These are phyloP conservation scores for Hordeum pubiflorum DNA, from an alignment of 202 grass and related monocot species.

Conservation along the genomic window DNA sequence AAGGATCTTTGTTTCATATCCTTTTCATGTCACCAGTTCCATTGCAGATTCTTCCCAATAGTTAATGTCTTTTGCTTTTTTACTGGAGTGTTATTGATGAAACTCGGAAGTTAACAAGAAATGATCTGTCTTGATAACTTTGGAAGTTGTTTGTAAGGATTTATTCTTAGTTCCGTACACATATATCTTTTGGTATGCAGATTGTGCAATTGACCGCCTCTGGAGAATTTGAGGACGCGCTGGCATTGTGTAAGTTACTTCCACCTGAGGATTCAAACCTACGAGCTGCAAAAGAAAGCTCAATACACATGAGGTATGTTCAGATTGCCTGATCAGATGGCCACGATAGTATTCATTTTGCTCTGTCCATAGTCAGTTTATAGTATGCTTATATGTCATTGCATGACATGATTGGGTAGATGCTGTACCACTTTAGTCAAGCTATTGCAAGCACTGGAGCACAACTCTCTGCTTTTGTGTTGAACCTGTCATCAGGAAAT, in stretches of 20 bases:
- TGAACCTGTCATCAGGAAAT: conserved; percentile 6
- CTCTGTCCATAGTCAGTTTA: background rate
- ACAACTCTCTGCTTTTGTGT: background rate
- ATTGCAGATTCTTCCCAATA: background rate
- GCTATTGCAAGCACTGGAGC: conserved; percentile 1
- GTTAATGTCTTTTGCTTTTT: conserved; percentile 13
- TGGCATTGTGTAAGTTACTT: conserved; percentile 91
- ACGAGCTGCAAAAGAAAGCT: conserved; percentile 92
- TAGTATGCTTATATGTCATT: conserved; percentile 3
- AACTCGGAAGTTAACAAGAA: background rate
- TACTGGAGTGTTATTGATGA: background rate
- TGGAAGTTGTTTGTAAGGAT: background rate
- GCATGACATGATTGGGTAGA: conserved; percentile 1
- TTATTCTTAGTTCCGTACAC: conserved; percentile 13
- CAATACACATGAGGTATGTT: conserved; percentile 95
- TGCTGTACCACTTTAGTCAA: background rate
- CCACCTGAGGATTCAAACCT: conserved; percentile 96
- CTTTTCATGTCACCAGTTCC: background rate
- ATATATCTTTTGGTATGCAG: conserved; percentile 41
- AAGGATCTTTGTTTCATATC: background rate
- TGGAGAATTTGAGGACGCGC: conserved; percentile 96
- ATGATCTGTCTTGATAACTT: conserved; percentile 10
- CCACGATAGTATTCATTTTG: background rate
- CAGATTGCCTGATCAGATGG: conserved; percentile 6
- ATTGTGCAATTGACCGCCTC: conserved; percentile 97